These are phyloP conservation scores for Gyromitra esculenta DNA, from an alignment of 2,329 filamentous ascomycete species.

Conservation along the genomic window DNA sequence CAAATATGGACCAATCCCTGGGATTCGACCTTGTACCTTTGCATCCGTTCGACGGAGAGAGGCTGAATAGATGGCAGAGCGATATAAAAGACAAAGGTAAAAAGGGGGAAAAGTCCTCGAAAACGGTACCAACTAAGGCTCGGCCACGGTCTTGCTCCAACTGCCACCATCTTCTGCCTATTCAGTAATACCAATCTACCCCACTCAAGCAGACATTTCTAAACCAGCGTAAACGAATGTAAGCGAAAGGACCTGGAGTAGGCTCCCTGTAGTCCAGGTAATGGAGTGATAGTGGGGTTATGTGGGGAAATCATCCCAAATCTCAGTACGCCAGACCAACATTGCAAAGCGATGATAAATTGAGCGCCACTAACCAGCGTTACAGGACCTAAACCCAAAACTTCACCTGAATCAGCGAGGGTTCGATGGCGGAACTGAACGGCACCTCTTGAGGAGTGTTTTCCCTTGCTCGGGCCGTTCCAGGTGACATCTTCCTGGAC, in stretches of 20 bases:
- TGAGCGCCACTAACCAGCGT: background rate
- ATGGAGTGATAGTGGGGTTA: background rate
- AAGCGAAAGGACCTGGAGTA: background rate
- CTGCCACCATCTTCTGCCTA: background rate
- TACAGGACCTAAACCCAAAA: background rate
- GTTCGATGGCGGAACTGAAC: background rate
- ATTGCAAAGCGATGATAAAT: too few relatives aligned
- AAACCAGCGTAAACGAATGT: background rate
- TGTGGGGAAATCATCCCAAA: conserved; percentile 4
- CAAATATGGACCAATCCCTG: background rate
- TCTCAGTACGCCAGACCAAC: background rate
- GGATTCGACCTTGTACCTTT: background rate
- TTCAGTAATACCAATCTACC: conserved; percentile 7
- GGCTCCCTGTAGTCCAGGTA: background rate
- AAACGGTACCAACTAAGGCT: background rate
- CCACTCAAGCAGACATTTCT: background rate
- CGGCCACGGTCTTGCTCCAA: background rate
- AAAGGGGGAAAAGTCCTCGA: background rate
- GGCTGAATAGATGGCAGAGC: too few relatives aligned
- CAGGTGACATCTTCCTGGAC: background rate
- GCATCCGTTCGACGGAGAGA: background rate
- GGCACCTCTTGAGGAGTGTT: conserved; percentile 8
- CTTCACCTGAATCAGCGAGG: background rate
- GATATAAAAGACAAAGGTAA: background rate
- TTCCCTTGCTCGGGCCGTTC: background rate